Evolutionary conservation across 2,329 filamentous ascomycete species (phyloP).

Genomic region (Penicillium sp.): DNA sequence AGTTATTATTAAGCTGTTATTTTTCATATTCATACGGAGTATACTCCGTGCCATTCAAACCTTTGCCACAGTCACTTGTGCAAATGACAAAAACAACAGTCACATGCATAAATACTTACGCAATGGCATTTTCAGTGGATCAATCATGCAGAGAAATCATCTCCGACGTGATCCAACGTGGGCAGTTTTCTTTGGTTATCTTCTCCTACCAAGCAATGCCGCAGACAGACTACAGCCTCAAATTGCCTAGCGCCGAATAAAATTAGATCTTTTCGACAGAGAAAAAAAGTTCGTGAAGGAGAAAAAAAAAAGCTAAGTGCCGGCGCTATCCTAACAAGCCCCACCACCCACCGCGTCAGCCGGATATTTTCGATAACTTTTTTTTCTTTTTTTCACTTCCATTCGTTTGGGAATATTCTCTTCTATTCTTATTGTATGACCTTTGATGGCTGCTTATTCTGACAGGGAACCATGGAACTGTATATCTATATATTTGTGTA

Average conservation of each 20-base stretch:
- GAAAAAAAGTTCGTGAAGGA: neutral
- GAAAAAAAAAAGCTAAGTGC: slow-evolving; percentile 12
- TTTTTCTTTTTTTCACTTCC: neutral
- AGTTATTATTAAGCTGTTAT: neutral
- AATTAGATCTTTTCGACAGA: neutral
- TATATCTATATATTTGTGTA: too few species aligned
- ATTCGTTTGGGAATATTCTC: neutral
- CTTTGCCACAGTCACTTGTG: neutral
- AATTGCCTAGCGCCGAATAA: neutral
- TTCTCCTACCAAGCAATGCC: neutral
- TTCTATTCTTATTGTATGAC: too few species aligned
- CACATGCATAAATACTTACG: neutral
- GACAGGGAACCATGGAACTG: neutral
- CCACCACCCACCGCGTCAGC: slow-evolving; percentile 23
- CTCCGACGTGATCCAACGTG: neutral
- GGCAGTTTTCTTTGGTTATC: neutral
- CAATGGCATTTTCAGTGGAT: neutral
- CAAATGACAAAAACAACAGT: neutral
- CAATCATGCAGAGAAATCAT: neutral
- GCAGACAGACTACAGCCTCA: neutral
- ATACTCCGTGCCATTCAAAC: too few species aligned
- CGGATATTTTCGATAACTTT: slow-evolving; percentile 1
- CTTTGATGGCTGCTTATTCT: neutral
- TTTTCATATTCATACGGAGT: neutral
- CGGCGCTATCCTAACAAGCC: slow-evolving; percentile 19